Evolutionary conservation across 2,329 filamentous ascomycete genomes (phyloP).

Genomic region (Sordariomycetes sp.): DNA sequence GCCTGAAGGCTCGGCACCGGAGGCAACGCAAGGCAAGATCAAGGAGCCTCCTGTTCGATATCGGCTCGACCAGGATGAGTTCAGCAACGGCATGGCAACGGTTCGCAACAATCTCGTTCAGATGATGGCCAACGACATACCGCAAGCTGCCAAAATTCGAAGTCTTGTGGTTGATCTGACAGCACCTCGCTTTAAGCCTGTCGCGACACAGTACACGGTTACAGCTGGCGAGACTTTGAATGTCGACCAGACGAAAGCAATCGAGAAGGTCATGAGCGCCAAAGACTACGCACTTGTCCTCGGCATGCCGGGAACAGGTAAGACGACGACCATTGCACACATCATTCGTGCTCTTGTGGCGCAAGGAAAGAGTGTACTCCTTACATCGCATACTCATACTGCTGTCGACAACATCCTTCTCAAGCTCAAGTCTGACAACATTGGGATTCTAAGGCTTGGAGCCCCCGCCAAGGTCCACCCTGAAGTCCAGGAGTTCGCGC

Average conservation of each 20-base stretch:
- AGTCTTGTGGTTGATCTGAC: conserved; percentile 71
- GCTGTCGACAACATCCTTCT: conserved; percentile 96
- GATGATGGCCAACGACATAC: conserved; percentile 74
- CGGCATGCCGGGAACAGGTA: conserved; percentile 96
- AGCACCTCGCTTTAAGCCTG: conserved; percentile 62
- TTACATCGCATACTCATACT: conserved; percentile 95
- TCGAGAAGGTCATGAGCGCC: conserved; percentile 92
- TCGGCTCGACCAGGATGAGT: conserved; percentile 93
- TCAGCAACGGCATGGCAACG: conserved; percentile 94
- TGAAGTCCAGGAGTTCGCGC: conserved; percentile 78
- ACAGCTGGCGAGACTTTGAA: conserved; percentile 64
- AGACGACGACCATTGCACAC: conserved; percentile 96
- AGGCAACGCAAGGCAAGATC: conserved; percentile 41
- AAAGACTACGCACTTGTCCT: conserved; percentile 94
- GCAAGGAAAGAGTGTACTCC: conserved; percentile 82
- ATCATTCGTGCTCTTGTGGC: conserved; percentile 86
- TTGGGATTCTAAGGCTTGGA: conserved; percentile 77
- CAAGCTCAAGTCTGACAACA: conserved; percentile 73
- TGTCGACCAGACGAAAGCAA: conserved; percentile 74
- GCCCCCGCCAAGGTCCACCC: conserved; percentile 78
- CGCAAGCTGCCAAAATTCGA: conserved; percentile 63
- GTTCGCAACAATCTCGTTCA: conserved; percentile 90
- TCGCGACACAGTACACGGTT: conserved; percentile 54
- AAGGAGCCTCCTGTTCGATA: conserved; percentile 56
- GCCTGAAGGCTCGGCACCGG: conserved; percentile 38